A percentile compares a stretch with the other conserved stretches of the same genome.
These are phyloP conservation scores for Tetrahymena thermophila DNA, from an alignment of 73 alveolate genomes.

Conservation along the genomic window DNA sequence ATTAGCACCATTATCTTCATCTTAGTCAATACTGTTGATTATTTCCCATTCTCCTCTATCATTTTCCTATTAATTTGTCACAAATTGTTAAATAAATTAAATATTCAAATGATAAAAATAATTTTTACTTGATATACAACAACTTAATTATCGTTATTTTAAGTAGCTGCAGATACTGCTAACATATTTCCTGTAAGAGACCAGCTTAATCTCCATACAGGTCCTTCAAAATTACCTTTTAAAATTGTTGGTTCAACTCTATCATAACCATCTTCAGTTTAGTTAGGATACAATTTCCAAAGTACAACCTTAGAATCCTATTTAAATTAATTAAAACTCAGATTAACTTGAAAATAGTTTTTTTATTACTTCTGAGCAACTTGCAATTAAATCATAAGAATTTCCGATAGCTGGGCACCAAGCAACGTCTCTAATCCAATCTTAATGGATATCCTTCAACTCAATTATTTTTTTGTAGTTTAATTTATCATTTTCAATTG, in stretches of 20 bases:
- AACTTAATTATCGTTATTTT: neutral
- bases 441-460: conserved; percentile 18
- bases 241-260: neutral
- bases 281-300: neutral
- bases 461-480: neutral
- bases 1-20: neutral
- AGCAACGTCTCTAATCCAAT: conserved; percentile 58
- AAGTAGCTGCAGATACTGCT: conserved; percentile 30
- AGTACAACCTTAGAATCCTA: neutral
- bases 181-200: conserved; percentile 41
- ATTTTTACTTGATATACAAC: neutral
- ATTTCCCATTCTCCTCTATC: neutral
- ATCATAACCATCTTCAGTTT: neutral
- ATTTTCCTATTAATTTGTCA: neutral
- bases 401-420: conserved; percentile 50
- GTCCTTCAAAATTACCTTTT: conserved; percentile 15
- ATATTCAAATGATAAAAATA: neutral
- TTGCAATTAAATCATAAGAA: conserved; percentile 36
- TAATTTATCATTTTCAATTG: neutral
- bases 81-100: neutral
- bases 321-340: neutral
- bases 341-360: neutral
- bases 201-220: conserved; percentile 52
- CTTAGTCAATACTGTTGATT: neutral
- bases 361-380: conserved; percentile 32